phyloP scores from a whole-genome alignment of 495 filamentous ascomycete species.

The Aspergillus taichungensis region DNA sequence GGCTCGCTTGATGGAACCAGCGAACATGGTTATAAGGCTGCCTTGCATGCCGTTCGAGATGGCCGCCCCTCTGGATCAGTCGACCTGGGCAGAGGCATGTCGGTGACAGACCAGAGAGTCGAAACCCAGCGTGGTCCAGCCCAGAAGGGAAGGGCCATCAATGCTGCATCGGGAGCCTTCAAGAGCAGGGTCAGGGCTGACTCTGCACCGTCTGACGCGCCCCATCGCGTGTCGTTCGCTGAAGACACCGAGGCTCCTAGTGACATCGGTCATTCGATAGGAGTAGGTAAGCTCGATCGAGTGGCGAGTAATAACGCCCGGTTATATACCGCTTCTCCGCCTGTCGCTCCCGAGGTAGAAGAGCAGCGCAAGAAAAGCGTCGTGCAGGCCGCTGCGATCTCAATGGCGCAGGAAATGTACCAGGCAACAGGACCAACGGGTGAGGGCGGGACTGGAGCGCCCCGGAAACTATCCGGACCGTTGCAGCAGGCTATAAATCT shows the following conservation, averaged over 20 bases:
- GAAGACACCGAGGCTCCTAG: slow-evolving; percentile 25
- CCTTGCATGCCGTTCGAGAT: slow-evolving; percentile 57
- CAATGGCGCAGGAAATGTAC: slow-evolving; percentile 85
- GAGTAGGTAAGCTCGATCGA: slow-evolving; percentile 50
- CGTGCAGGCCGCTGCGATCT: slow-evolving; percentile 70
- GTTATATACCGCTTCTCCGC: slow-evolving; percentile 70
- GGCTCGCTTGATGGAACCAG: slow-evolving; percentile 48
- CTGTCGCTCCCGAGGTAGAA: slow-evolving; percentile 60
- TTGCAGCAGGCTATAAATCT: slow-evolving; percentile 49
- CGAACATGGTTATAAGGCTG: slow-evolving; percentile 61
- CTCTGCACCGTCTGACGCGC: slow-evolving; percentile 52
- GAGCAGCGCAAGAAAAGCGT: slow-evolving; percentile 62
- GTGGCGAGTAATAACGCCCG: slow-evolving; percentile 42
- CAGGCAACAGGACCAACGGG: slow-evolving; percentile 44
- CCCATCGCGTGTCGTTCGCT: slow-evolving; percentile 61
- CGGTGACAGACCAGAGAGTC: not conserved
- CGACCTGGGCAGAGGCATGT: slow-evolving; percentile 6
- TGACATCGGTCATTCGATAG: slow-evolving; percentile 35
- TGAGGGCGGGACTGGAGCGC: slow-evolving; percentile 16
- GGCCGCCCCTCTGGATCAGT: slow-evolving; percentile 5
- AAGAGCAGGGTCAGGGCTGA: slow-evolving; percentile 52
- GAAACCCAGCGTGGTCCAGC: slow-evolving; percentile 48
- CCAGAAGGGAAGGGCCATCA: slow-evolving; percentile 51
- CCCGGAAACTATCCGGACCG: slow-evolving; percentile 23
- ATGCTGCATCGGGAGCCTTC: slow-evolving; percentile 69